phyloP scores from a whole-genome alignment of 768 basidiomycete genomes.

The Russula olivacea region DNA sequence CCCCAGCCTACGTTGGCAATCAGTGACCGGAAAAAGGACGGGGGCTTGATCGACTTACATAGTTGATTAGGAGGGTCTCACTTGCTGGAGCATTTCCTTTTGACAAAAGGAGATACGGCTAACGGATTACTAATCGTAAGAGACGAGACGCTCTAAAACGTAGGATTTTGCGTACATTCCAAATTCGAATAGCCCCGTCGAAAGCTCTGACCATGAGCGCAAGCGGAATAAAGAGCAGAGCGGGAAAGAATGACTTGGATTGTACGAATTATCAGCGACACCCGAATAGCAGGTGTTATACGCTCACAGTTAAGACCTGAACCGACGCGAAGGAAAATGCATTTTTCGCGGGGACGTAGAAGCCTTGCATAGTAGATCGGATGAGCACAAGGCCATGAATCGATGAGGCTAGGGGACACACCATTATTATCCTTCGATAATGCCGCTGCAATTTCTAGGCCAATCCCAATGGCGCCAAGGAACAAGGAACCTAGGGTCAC shows the following conservation, averaged over 20 bases:
- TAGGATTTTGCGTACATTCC: constrained; percentile 42
- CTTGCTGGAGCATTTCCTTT: constrained; percentile 49
- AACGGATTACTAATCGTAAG: constrained; percentile 11
- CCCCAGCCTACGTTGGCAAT: constrained; percentile 1
- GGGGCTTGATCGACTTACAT: constrained; percentile 38
- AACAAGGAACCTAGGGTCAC: constrained; percentile 2
- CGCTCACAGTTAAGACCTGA: constrained; percentile 42
- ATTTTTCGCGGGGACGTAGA: constrained; percentile 44
- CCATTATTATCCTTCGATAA: constrained; percentile 12
- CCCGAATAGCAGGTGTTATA: background rate
- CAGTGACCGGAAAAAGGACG: background rate
- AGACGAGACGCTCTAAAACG: background rate
- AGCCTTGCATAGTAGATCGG: constrained; percentile 37
- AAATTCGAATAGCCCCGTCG: constrained; percentile 51
- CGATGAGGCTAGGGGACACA: background rate
- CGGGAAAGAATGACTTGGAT: constrained; percentile 54
- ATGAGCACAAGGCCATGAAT: background rate
- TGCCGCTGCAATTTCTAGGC: constrained; percentile 10
- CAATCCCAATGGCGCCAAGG: constrained; percentile 7
- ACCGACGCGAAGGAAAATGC: constrained; percentile 45
- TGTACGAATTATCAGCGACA: background rate
- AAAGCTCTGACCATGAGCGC: constrained; percentile 45
- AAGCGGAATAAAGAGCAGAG: constrained; percentile 44
- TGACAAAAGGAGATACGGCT: constrained; percentile 60
- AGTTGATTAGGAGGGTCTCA: constrained; percentile 59